A percentile compares a stretch with the other conserved stretches of the same genome.
phyloP scores from a whole-genome alignment of 2,329 filamentous ascomycete genomes.

The Alternaria panax region DNA sequence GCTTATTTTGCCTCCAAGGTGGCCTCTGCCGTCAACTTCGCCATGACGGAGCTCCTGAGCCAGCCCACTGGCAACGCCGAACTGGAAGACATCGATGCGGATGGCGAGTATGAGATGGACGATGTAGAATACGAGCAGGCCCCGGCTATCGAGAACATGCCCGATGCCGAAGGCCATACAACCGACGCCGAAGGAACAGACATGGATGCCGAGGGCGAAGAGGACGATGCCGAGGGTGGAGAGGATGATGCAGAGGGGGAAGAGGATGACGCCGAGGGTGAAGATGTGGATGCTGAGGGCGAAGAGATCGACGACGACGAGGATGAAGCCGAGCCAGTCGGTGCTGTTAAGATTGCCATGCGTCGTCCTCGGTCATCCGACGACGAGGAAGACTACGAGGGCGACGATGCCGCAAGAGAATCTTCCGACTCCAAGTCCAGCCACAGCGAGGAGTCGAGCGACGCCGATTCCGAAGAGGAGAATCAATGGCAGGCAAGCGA shows the following conservation, averaged over 20 bases:
- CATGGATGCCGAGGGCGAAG: constrained; percentile 57
- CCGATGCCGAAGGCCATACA: constrained; percentile 41
- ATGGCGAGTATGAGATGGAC: constrained; percentile 52
- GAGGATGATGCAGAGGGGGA: constrained; percentile 51
- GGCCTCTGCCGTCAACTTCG: constrained; percentile 52
- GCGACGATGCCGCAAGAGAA: constrained; percentile 51
- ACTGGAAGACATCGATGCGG: constrained; percentile 47
- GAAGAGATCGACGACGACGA: constrained; percentile 60
- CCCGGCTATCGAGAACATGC: constrained; percentile 19
- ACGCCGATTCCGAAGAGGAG: constrained; percentile 63
- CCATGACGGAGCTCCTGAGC: constrained; percentile 53
- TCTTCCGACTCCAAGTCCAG: constrained; percentile 47
- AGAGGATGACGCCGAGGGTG: constrained; percentile 35
- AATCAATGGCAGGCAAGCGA: constrained; percentile 62
- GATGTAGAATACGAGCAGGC: constrained; percentile 43
- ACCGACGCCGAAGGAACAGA: constrained; percentile 54
- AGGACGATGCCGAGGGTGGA: constrained; percentile 52
- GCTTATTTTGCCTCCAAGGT: constrained; percentile 48
- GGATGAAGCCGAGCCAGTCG: constrained; percentile 57
- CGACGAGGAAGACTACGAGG: constrained; percentile 51
- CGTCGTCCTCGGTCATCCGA: constrained; percentile 43
- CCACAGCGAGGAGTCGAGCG: constrained; percentile 51
- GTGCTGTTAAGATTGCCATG: constrained; percentile 52
- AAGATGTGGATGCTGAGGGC: constrained; percentile 53
- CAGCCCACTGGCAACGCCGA: constrained; percentile 42